These are phyloP conservation scores for Nakaseomyces sp. DNA, from an alignment of 1,139 yeast species.

Conservation along the genomic window DNA sequence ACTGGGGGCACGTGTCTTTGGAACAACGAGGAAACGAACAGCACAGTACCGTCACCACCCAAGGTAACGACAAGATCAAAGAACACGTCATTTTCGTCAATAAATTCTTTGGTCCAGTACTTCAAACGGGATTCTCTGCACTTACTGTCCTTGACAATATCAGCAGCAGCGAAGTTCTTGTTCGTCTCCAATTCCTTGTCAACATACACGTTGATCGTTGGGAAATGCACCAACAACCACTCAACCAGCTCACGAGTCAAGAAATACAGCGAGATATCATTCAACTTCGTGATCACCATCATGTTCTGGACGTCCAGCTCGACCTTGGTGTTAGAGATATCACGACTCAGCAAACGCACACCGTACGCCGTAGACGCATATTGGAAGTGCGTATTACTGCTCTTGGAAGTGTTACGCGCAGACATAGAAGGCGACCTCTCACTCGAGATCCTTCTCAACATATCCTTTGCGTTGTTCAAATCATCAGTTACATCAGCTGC, in stretches of 20 bases:
- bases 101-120: conserved; percentile 60
- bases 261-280: conserved; percentile 67
- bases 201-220: conserved; percentile 55
- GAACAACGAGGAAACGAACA: conserved; percentile 69
- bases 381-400: conserved; percentile 53
- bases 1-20: conserved; percentile 83
- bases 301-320: conserved; percentile 60
- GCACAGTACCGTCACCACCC: conserved; percentile 89
- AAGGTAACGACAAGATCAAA: conserved; percentile 72
- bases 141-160: conserved; percentile 25
- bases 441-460: conserved; percentile 8
- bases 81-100: conserved; percentile 41
- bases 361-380: conserved; percentile 82
- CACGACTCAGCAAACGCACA: conserved; percentile 69
- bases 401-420: conserved; percentile 5
- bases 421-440: conserved; percentile 6
- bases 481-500: conserved; percentile 2
- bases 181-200: conserved; percentile 56
- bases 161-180: conserved; percentile 50
- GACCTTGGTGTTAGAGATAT: conserved; percentile 64
- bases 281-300: conserved; percentile 76
- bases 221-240: conserved; percentile 49
- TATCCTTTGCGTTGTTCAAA: conserved; percentile 8
- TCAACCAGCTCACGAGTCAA: conserved; percentile 70
- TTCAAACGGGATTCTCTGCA: conserved; percentile 32